These are phyloP conservation scores for Lepidium campestre DNA, from an alignment of 441 rosid genomes.

Conservation along the genomic window DNA sequence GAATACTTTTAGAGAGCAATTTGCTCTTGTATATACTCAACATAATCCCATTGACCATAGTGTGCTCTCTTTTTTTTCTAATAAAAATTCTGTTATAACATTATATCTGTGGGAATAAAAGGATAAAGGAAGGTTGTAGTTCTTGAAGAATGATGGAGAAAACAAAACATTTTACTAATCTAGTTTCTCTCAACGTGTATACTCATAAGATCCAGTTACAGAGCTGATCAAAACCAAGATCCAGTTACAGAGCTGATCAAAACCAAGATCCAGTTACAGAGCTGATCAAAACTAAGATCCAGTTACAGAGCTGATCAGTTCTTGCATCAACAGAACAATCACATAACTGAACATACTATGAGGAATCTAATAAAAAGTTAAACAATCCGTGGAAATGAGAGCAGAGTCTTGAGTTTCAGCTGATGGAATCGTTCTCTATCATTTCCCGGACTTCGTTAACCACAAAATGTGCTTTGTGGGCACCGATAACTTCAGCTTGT, in stretches of 20 bases:
- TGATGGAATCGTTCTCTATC: slow-evolving; percentile 52
- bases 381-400: not conserved
- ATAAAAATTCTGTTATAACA: not conserved
- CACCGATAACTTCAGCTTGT: slow-evolving; percentile 75
- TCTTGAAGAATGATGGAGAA: not conserved
- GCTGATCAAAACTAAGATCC: not conserved
- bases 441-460: slow-evolving; percentile 61
- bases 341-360: not conserved
- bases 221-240: not conserved
- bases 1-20: not conserved
- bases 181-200: not conserved
- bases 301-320: not conserved
- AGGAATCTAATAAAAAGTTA: not conserved
- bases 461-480: slow-evolving; percentile 73
- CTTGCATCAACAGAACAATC: not conserved
- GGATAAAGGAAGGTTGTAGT: not conserved
- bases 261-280: not conserved
- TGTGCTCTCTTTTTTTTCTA: not conserved
- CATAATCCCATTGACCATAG: not conserved
- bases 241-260: not conserved
- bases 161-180: not conserved
- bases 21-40: slow-evolving; percentile 16
- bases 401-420: slow-evolving; percentile 13
- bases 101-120: not conserved
- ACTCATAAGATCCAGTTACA: not conserved